Base-by-base conservation (phyloP, 1,284 basidiomycete species). In the Phylloporus sp. region DNA sequence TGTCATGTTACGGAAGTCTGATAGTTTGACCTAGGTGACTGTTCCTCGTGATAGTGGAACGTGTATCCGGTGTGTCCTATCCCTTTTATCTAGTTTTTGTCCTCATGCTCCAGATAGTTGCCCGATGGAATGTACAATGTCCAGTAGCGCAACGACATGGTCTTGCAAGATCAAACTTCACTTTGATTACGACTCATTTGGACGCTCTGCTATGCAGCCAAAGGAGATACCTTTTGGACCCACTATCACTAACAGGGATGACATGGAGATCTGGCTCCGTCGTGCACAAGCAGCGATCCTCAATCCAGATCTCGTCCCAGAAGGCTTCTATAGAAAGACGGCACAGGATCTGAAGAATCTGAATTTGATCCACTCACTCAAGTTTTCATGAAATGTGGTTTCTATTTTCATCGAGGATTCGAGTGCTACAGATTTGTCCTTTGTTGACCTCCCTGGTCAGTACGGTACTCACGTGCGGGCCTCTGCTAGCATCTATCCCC, bases 281-380 rank as follows among this genome's bases (percentile, higher is more conserved):
- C 80, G 86, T 2, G 88, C 89, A 0, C 89, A 90, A 67, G 79
- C 81, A 1, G 87, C 89, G 0, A 80, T 86, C 29, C 77, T 90
- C 20, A 83, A 81, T 58, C 85, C 84, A 0, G 68, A 77, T 31
- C 63, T 72, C 4, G 28, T 70, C 18, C 56, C 66, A 1, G 60
- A 69, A 1, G 69, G 70, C 2, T 87, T 86, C 58, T 61, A 78
- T 10, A 64, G 47, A 13, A 80, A 77, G 68, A 72, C 68, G 1
- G 56, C 64, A 18, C 69, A 70, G 1, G 79, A 82, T 17, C 63
- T 82, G 55, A 72, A 55, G 40, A 65, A 66, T 42, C 60, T 66
- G 24, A 67, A 62, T 17, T 70, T 55, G 18, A 66, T 39, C 32
- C 61, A 44, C 68, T 72, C 61, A 29, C 67, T 46, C 61, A 74